phyloP scores from a whole-genome alignment of 768 basidiomycete genomes.

The Kwoniella newhampshirensis region DNA sequence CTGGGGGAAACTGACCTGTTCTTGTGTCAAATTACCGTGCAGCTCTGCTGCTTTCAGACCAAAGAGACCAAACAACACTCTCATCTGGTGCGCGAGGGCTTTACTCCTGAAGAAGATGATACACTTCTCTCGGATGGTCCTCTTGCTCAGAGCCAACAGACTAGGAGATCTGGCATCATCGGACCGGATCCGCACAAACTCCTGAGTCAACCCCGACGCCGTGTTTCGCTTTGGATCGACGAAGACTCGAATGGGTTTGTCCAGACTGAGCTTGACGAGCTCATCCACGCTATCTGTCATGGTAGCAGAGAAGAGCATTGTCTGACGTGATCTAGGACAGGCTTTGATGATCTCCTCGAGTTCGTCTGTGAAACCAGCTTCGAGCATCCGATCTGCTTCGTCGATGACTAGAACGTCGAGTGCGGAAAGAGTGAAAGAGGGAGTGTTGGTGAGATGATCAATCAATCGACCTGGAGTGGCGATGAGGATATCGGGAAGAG shows the following conservation, averaged over 20 bases:
- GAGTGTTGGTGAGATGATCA: slow-evolving; percentile 94
- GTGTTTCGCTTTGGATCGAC: slow-evolving; percentile 90
- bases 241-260: slow-evolving; percentile 89
- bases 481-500: slow-evolving; percentile 88
- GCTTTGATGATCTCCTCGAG: slow-evolving; percentile 87
- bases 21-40: slow-evolving; percentile 93
- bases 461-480: slow-evolving; percentile 97
- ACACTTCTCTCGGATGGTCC: slow-evolving; percentile 77
- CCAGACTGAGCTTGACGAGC: slow-evolving; percentile 84
- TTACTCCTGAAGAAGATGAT: slow-evolving; percentile 96
- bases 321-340: slow-evolving; percentile 78
- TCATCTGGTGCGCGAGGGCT: slow-evolving; percentile 94
- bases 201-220: slow-evolving; percentile 82
- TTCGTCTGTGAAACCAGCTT: slow-evolving; percentile 86
- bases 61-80: slow-evolving; percentile 78
- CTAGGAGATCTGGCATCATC: slow-evolving; percentile 52
- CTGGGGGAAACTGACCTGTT: slow-evolving; percentile 66
- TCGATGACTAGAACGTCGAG: slow-evolving; percentile 92
- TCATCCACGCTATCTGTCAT: slow-evolving; percentile 97
- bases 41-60: slow-evolving; percentile 82
- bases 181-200: slow-evolving; percentile 87
- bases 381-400: slow-evolving; percentile 95
- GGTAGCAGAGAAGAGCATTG: slow-evolving; percentile 98
- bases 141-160: slow-evolving; percentile 70
- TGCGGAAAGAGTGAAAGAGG: slow-evolving; percentile 84